Base-by-base conservation (phyloP, 495 filamentous ascomycete genomes). In the Daldinia childiae region DNA sequence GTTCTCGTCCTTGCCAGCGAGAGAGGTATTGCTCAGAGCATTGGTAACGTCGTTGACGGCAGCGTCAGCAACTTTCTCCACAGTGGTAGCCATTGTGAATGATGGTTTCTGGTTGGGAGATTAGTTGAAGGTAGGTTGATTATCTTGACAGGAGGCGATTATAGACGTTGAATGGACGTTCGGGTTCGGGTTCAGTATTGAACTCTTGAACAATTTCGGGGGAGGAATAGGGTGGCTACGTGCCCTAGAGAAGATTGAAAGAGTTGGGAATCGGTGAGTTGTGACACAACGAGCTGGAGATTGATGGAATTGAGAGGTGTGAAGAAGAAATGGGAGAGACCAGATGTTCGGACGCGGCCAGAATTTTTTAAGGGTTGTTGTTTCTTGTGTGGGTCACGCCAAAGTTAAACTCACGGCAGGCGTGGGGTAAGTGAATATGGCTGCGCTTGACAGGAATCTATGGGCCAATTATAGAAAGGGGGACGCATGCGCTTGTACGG, bases 41-140 rank as follows among this genome's bases (percentile, higher is more conserved):
- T 93, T 92, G 84, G 93, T 90, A 83, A 92, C 90, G 87, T 92
- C 91, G 79, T 93, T 87, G 83, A 92, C 88, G 80, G 89, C 80
- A 71, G 80, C 81, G 81, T 90, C 84, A 79, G 82, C 71, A 81
- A 84, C 82, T 79, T 87, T 89, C 82, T 88, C 85, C 82, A 84
- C 86, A 79, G 87, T 82, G 82, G 82, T 81, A 86, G 88, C 86
- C 86, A 88, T 88, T 78, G 79, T 85, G 79, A 76, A 63, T 79
- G 76, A 72, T 79, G 77, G 73, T 27, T 71, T 77, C 69, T 73
- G 54, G 71, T 66, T 71, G 73, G 78, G 79, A 78, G 80, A 78
- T 71, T 76, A 72, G 77, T 72, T 79, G 73, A 72, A 66, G 51
- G 34, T 78, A 76, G 69, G 63, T 71, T 76, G 64, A 77, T 78